A percentile compares a stretch with the other conserved stretches of the same genome.
These are phyloP conservation scores for Fonsecaea nubica DNA, from an alignment of 2,329 filamentous ascomycete genomes.

Conservation along the genomic window DNA sequence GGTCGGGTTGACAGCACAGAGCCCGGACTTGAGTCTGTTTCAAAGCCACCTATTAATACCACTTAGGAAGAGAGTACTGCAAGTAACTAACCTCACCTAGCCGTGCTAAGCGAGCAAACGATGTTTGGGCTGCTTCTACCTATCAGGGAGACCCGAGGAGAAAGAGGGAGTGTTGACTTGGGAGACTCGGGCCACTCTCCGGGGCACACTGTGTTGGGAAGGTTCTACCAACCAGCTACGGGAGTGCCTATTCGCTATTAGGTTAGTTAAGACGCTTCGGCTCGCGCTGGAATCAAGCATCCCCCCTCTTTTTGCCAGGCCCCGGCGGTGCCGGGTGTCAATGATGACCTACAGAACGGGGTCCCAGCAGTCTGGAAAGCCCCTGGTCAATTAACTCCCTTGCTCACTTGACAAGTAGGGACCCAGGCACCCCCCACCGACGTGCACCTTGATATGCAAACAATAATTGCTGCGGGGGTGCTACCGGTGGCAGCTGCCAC, in stretches of 20 bases:
- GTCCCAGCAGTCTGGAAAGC: slow-evolving; percentile 2
- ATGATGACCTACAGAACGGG: not conserved
- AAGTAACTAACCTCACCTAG: not conserved
- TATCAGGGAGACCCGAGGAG: not conserved
- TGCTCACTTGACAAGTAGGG: not conserved
- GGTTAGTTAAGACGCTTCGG: slow-evolving; percentile 4
- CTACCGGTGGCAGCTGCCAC: not conserved
- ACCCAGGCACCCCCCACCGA: not conserved
- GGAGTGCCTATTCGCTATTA: not conserved
- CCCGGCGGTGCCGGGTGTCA: not conserved
- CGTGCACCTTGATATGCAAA: not conserved
- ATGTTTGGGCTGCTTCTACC: not conserved
- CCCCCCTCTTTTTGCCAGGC: not conserved
- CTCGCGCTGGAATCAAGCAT: not conserved
- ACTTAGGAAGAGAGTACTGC: not conserved
- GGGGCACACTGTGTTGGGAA: slow-evolving; percentile 1
- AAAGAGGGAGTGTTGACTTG: not conserved
- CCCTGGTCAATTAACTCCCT: not conserved
- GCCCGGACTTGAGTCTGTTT: not conserved
- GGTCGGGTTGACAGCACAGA: not conserved
- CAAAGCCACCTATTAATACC: not conserved
- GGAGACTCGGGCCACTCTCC: not conserved
- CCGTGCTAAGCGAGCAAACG: not conserved
- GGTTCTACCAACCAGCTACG: not conserved
- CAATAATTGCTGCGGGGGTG: not conserved